These are phyloP conservation scores for Neurospora africana DNA, from an alignment of 495 filamentous ascomycete species.

Conservation along the genomic window DNA sequence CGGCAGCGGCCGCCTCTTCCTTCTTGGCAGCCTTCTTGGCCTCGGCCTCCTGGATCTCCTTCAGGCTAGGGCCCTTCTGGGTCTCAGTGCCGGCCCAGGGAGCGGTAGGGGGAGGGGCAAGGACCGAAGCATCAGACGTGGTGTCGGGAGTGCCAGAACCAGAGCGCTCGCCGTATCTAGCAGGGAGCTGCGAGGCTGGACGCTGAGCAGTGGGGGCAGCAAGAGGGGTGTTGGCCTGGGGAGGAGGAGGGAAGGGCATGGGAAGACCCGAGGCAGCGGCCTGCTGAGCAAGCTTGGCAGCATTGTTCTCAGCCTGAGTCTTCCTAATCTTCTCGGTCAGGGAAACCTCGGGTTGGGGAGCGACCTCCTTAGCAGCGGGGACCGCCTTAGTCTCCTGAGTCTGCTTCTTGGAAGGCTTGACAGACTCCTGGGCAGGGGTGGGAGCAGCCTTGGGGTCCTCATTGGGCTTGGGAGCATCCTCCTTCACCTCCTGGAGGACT, in stretches of 20 bases:
- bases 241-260: conserved; percentile 61
- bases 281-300: conserved; percentile 52
- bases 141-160: conserved; percentile 62
- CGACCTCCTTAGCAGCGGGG: conserved; percentile 4
- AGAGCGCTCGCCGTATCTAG: conserved; percentile 61
- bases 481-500: conserved; percentile 4
- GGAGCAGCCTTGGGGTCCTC: background rate
- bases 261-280: conserved; percentile 51
- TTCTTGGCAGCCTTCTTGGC: conserved; percentile 86
- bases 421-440: background rate
- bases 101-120: conserved; percentile 57
- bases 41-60: conserved; percentile 94
- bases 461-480: conserved; percentile 5
- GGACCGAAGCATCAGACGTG: conserved; percentile 24
- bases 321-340: conserved; percentile 84
- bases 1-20: conserved; percentile 72
- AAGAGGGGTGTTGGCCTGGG: conserved; percentile 63
- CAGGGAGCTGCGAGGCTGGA: conserved; percentile 70
- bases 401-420: background rate
- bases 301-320: conserved; percentile 40
- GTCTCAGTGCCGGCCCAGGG: conserved; percentile 75
- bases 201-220: conserved; percentile 82
- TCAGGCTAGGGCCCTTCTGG: conserved; percentile 83
- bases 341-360: conserved; percentile 37
- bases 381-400: background rate